Percentiles rank a stretch among this genome's conserved stretches.
Evolutionary conservation across 2,329 filamentous ascomycete species (phyloP).

Genomic region (Hymenoscyphus infarciens): DNA sequence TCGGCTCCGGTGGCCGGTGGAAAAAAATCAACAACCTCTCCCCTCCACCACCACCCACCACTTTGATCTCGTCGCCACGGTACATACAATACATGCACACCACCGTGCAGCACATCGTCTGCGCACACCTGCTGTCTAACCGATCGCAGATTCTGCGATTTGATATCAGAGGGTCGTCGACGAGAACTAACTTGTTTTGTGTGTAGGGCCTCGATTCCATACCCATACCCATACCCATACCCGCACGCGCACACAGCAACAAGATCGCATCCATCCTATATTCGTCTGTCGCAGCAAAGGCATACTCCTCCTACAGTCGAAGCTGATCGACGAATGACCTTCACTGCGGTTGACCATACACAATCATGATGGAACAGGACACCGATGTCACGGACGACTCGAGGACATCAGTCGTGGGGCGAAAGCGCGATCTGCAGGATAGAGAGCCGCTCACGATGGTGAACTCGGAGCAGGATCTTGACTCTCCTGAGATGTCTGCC

Average conservation of each 20-base stretch:
- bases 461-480: not conserved
- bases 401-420: constrained; percentile 43
- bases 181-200: constrained; percentile 4
- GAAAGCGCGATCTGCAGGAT: constrained; percentile 34
- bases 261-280: not conserved
- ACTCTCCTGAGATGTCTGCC: not conserved
- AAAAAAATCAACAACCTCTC: not conserved
- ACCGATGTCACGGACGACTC: constrained; percentile 36
- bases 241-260: not conserved
- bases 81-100: not conserved
- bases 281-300: too few species aligned
- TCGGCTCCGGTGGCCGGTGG: not conserved
- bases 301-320: not conserved
- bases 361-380: not conserved
- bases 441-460: constrained; percentile 1
- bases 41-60: not conserved
- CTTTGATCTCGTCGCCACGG: not conserved
- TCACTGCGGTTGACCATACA: not conserved
- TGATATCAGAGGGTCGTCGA: not conserved
- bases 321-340: not conserved
- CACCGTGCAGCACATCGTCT: not conserved
- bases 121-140: not conserved
- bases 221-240: not conserved
- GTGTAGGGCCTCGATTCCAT: not conserved
- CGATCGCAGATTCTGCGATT: not conserved